These are phyloP conservation scores for Lentinus tigrinus DNA, from an alignment of 768 basidiomycete species.

Conservation along the genomic window DNA sequence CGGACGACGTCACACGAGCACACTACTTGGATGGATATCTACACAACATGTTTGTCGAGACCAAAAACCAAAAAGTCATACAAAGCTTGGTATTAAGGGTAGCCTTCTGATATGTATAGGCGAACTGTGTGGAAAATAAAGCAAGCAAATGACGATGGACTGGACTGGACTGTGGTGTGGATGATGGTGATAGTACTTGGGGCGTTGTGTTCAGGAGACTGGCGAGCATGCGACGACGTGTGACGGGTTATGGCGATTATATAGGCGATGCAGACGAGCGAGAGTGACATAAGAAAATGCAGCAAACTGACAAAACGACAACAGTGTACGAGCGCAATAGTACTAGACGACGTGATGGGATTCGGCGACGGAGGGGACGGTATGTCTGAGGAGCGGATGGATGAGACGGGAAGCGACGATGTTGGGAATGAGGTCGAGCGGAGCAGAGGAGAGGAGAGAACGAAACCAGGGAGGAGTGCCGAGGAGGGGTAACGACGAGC, in stretches of 20 bases:
- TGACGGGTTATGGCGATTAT: conserved; percentile 16
- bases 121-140: not conserved
- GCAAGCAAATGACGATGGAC: not conserved
- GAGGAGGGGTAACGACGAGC: conserved; percentile 14
- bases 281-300: conserved; percentile 21
- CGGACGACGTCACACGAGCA: too few relatives aligned
- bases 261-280: conserved; percentile 20
- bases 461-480: not conserved
- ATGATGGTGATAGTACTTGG: not conserved
- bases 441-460: not conserved
- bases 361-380: not conserved
- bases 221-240: conserved; percentile 14
- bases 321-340: conserved; percentile 17
- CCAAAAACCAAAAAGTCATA: not conserved
- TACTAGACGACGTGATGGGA: conserved; percentile 14
- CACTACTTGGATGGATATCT: not conserved
- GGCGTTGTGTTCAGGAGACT: not conserved
- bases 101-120: conserved; percentile 1
- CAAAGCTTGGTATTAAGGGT: conserved; percentile 9
- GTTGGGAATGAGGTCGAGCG: not conserved
- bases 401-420: not conserved
- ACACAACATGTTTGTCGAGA: not conserved
- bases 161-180: not conserved
- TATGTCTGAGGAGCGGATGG: conserved; percentile 4
- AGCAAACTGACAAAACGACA: conserved; percentile 21